These are phyloP conservation scores for Penicillium thymicola DNA, from an alignment of 2,329 filamentous ascomycete species.

Conservation along the genomic window DNA sequence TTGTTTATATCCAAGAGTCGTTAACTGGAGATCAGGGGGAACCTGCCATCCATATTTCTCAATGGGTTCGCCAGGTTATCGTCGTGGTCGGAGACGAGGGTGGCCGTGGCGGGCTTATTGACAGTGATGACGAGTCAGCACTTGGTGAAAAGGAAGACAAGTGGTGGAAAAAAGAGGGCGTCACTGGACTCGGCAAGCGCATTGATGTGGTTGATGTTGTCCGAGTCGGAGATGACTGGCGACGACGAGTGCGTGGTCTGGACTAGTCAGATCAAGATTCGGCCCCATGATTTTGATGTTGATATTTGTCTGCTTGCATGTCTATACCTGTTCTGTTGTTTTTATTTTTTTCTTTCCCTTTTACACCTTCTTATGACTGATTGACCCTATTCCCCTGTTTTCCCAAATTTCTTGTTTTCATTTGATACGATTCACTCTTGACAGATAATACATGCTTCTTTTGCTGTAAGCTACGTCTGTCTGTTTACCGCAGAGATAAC, in stretches of 20 bases:
- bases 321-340: slow-evolving; percentile 18
- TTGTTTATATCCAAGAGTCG: slow-evolving; percentile 85
- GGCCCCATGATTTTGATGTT: slow-evolving; percentile 21
- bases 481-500: not conserved
- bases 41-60: slow-evolving; percentile 64
- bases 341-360: not conserved
- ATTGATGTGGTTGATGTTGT: slow-evolving; percentile 83
- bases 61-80: slow-evolving; percentile 60
- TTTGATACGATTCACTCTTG: slow-evolving; percentile 10
- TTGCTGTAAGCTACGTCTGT: not conserved
- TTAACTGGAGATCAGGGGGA: slow-evolving; percentile 72
- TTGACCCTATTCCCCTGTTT: slow-evolving; percentile 24
- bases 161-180: slow-evolving; percentile 67
- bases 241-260: slow-evolving; percentile 67
- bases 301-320: slow-evolving; percentile 22
- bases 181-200: slow-evolving; percentile 81
- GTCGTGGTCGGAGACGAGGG: slow-evolving; percentile 57
- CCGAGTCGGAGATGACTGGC: slow-evolving; percentile 83
- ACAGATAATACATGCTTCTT: not conserved
- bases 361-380: slow-evolving; percentile 23
- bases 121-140: slow-evolving; percentile 64
- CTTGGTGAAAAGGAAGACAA: slow-evolving; percentile 39
- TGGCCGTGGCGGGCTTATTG: slow-evolving; percentile 71
- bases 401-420: not conserved
- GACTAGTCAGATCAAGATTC: slow-evolving; percentile 37